Percentiles rank a stretch among this genome's conserved stretches.
Conservation (phyloP, 2,329 filamentous ascomycete genomes). For the Pyrenophora graminea region DNA sequence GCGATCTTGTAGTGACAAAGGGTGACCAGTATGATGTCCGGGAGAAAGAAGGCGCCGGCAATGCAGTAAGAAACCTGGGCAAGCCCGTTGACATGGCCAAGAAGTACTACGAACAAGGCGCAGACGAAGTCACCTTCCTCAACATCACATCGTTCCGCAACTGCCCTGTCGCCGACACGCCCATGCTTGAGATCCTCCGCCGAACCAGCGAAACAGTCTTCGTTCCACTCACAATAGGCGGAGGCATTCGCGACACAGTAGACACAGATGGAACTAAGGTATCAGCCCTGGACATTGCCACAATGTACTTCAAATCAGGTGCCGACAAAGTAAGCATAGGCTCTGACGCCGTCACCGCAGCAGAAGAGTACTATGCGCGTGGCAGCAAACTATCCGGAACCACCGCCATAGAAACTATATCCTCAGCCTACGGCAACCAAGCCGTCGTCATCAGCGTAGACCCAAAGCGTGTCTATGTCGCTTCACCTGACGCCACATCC, state of each 20-base stretch:
- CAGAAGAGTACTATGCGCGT: constrained; percentile 82
- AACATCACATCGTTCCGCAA: constrained; percentile 99
- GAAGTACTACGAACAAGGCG: constrained; percentile 93
- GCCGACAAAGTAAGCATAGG: constrained; percentile 98
- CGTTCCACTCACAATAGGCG: constrained; percentile 92
- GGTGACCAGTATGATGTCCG: constrained; percentile 98
- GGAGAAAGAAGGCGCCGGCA: constrained; percentile 69
- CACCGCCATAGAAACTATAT: constrained; percentile 95
- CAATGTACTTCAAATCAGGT: constrained; percentile 95
- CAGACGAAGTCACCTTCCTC: constrained; percentile 95
- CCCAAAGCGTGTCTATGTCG: constrained; percentile 86
- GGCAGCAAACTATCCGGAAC: constrained; percentile 72
- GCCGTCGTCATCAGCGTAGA: constrained; percentile 96
- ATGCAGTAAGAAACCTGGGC: constrained; percentile 83
- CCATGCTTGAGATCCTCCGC: constrained; percentile 93
- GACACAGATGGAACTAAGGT: constrained; percentile 85
- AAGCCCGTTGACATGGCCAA: constrained; percentile 95
- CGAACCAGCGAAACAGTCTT: constrained; percentile 89
- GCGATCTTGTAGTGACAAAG: constrained; percentile 96
- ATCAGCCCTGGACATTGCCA: constrained; percentile 90
- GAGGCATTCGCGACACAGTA: constrained; percentile 89
- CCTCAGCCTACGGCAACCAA: constrained; percentile 89
- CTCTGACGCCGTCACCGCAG: constrained; percentile 89
- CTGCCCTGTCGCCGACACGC: constrained; percentile 86
- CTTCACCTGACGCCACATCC: constrained; percentile 67